Evolutionary conservation across 2,329 filamentous ascomycete species (phyloP), one percentile per base, ranked within the genome.

Genomic region (Aspergillus amoenus): DNA sequence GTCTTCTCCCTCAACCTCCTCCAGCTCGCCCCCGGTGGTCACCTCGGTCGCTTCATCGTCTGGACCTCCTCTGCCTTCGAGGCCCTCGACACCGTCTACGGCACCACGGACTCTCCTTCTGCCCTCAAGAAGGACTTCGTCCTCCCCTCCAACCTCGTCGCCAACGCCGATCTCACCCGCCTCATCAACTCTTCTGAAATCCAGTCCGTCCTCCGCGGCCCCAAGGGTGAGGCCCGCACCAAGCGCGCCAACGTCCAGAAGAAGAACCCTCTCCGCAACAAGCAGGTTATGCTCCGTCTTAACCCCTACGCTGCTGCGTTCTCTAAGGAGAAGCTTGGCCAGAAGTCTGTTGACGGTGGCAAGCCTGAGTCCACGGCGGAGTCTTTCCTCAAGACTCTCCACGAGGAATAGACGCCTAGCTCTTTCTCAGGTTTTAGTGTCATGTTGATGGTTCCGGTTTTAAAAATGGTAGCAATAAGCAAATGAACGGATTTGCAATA

Each of bases 251-350:
- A 85, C 74, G 91, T 96, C 69, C 93, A 97, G 87, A 99, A 99
- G 92, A 97, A 97, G 93, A 99, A 99, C 87, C 94, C 94, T 74
- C 92, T 99, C 70, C 85, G 84, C 82, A 99, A 99, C 90, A 96
- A 92, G 88, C 94, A 97, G 86, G 89, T 99, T 69, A 87, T 97
- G 81, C 90, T 99, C 77, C 90, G 94, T 74, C 90, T 99, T 79
- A 99, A 99, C 89, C 94, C 94, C 65, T 99, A 99, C 82, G 93
- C 94, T 70, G 84, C 88, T 71, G 88, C 90, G 64, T 99, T 95
- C 82, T 83, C 88, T 70, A 91, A 95, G 85, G 86, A 91, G 74
- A 89, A 91, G 81, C 79, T 94, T 59, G 91, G 91, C 67, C 84
- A 88, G 79, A 80, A 86, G 80, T 84, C 86, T 79, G 70, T 84